A percentile compares a stretch with the other conserved stretches of the same genome.
These are phyloP conservation scores for Rasamsonia emersonii DNA, from an alignment of 2,329 filamentous ascomycete genomes.

Conservation along the genomic window DNA sequence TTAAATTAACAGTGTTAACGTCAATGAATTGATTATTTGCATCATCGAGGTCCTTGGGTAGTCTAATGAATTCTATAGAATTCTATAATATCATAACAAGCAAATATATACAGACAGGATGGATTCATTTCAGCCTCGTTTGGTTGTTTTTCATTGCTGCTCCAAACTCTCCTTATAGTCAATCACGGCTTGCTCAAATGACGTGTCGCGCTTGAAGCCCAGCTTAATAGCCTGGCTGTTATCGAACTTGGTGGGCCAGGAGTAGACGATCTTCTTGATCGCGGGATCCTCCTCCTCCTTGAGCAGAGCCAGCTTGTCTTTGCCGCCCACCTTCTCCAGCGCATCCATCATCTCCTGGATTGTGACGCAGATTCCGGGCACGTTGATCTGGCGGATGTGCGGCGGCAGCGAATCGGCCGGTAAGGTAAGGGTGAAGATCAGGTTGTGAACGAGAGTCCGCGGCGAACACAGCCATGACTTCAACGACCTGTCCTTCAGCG, in stretches of 20 bases:
- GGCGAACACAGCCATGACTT: constrained; percentile 49
- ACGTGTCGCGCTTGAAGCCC: constrained; percentile 44
- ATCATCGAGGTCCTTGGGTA: too few species aligned
- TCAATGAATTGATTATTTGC: too few species aligned
- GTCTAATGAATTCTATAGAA: too few species aligned
- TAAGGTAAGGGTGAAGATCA: constrained; percentile 42
- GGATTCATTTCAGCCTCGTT: too few species aligned
- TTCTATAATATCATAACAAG: too few species aligned
- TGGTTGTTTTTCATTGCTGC: constrained; percentile 6
- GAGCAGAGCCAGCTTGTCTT: constrained; percentile 43
- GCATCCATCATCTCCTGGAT: constrained; percentile 51
- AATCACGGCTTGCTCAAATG: constrained; percentile 47
- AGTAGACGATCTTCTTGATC: constrained; percentile 46
- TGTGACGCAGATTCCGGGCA: constrained; percentile 47
- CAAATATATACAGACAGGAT: too few species aligned
- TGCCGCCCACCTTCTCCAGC: constrained; percentile 46
- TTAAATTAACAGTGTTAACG: too few species aligned
- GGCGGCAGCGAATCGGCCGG: constrained; percentile 31
- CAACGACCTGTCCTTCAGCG: constrained; percentile 43
- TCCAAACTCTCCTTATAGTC: constrained; percentile 42
- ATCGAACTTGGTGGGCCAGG: constrained; percentile 50
- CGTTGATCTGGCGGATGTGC: constrained; percentile 46
- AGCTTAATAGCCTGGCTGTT: constrained; percentile 43
- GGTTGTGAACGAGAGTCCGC: constrained; percentile 44
- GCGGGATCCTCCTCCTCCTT: constrained; percentile 44